These are phyloP conservation scores for Dryas drummondii DNA, from an alignment of 306 rosid species.

Conservation along the genomic window DNA sequence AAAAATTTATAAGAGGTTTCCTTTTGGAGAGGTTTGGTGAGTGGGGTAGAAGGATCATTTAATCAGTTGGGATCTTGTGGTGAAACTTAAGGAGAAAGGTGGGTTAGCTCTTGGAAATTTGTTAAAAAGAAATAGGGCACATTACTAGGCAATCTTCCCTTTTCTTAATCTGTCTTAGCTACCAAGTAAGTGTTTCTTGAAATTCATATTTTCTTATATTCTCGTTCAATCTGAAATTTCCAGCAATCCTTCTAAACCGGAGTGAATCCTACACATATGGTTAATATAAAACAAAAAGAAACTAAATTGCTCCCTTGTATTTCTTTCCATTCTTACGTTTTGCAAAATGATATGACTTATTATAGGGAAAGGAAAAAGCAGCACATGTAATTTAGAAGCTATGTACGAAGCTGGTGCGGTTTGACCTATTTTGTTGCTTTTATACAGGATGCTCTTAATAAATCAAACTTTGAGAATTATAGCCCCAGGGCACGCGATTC, in stretches of 20 bases:
- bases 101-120: not conserved
- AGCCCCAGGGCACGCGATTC: constrained; percentile 85
- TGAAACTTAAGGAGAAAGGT: not conserved
- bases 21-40: not conserved
- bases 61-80: not conserved
- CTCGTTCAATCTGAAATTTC: no score
- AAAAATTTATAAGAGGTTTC: not conserved
- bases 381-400: constrained; percentile 22
- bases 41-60: no score
- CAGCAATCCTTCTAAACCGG: no score
- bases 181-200: no score
- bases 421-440: constrained; percentile 28
- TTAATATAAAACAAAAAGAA: not conserved
- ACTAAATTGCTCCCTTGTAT: not conserved
- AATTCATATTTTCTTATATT: no score
- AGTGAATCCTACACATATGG: not conserved
- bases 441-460: constrained; percentile 82
- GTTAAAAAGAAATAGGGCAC: not conserved
- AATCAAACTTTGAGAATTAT: constrained; percentile 74
- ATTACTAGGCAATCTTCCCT: no score
- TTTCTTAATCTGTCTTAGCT: no score
- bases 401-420: constrained; percentile 11
- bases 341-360: not conserved
- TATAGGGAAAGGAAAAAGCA: not conserved
- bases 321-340: constrained; percentile 2